phyloP scores from a whole-genome alignment of 805 yeast species.

The Candida ficus region DNA sequence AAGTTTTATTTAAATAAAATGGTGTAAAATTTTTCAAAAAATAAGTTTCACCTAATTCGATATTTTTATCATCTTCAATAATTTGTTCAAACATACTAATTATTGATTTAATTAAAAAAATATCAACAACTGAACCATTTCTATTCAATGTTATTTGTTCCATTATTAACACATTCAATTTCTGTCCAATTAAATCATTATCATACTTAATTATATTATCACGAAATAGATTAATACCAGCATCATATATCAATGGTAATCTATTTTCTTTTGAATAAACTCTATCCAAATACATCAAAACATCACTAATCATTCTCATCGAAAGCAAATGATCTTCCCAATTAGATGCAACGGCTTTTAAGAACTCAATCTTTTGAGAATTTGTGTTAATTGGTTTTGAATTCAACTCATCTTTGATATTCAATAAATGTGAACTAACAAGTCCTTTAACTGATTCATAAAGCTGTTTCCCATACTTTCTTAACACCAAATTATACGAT shows the following conservation, averaged over 20 bases:
- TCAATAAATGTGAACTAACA: conserved; percentile 42
- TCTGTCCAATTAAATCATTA: conserved; percentile 44
- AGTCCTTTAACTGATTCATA: conserved; percentile 54
- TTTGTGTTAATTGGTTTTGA: conserved; percentile 13
- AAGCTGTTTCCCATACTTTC: conserved; percentile 60
- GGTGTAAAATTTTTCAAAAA: conserved; percentile 68
- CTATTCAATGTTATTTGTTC: conserved; percentile 54
- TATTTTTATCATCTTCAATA: conserved; percentile 35
- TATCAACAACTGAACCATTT: conserved; percentile 51
- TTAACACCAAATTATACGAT: conserved; percentile 69
- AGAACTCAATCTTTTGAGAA: conserved; percentile 23
- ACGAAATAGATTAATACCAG: conserved; percentile 65
- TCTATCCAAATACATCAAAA: conserved; percentile 79
- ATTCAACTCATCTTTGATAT: conserved; percentile 18
- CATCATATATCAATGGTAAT: conserved; percentile 61
- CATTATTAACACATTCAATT: conserved; percentile 44
- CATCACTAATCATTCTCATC: conserved; percentile 78
- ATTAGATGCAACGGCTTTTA: conserved; percentile 29
- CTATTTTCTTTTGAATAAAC: conserved; percentile 73
- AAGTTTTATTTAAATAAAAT: conserved; percentile 47
- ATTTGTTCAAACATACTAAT: conserved; percentile 70
- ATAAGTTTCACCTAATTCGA: conserved; percentile 50
- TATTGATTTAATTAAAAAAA: conserved; percentile 52
- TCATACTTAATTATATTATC: conserved; percentile 50
- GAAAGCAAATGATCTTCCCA: conserved; percentile 73